Base-by-base conservation (phyloP, 2,329 filamentous ascomycete species). In the Colletotrichum salicis region DNA sequence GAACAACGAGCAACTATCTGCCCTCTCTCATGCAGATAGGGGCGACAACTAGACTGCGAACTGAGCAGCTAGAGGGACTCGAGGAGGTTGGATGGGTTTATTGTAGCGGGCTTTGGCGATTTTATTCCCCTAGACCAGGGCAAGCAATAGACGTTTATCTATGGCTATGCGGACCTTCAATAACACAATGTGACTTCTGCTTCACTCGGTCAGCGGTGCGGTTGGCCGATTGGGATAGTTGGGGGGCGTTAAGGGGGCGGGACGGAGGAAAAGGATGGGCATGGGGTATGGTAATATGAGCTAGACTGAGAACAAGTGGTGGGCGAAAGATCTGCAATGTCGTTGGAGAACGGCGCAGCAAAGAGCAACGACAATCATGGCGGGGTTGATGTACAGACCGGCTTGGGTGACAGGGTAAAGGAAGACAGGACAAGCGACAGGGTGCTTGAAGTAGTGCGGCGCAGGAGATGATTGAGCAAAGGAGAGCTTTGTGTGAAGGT, bases 211-310 rank as follows among this genome's bases (percentile, higher is more conserved):
- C 77, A 76, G 79, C 78, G 80, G 82, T 79, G 83, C 80, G 78
- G 80, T 77, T 77, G 77, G 79, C 80, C 80, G 79, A 80, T 80
- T 81, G 81, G 80, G 79, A 79, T 76, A 76, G 76, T 82, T 76
- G 77, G 75, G 75, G 73, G 81, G 79, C 78, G 78, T 77, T 76
- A 79, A 79, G 22, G 76, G 78, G 79, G 79, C 78, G 77, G 77
- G 77, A 79, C 76, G 76, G 77, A 78, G 74, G 74, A 74, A 74
- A 19, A 31, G 27, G 27, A 27, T 71, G 60, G 67, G 64, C 72
- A 63, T 54, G 31, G 78, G 80, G 80, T 79, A 82, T 82, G 77
- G 82, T 77, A 78, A 76, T 77, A 77, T 78, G 77, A 74, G 74
- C 78, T 76, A 81, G 79, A 80, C 82, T 83, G 76, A 80, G 76